A percentile compares a stretch with the other conserved stretches of the same genome.
Conservation (phyloP, 495 filamentous ascomycete genomes). For the Viridothelium virens region DNA sequence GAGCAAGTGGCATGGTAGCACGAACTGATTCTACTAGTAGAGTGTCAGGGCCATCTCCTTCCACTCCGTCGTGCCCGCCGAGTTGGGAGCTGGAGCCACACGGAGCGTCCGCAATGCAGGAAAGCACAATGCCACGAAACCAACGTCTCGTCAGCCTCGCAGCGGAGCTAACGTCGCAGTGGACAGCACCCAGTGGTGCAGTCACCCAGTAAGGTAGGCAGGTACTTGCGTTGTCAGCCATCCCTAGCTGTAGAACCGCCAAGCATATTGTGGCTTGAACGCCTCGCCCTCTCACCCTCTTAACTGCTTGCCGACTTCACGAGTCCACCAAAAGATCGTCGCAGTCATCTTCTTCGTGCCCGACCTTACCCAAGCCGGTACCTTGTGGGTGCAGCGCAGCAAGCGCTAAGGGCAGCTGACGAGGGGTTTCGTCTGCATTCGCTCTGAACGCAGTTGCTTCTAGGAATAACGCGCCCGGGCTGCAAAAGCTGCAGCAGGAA, state of each 20-base stretch:
- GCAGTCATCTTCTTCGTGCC: neutral
- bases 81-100: neutral
- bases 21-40: too few species aligned
- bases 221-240: neutral
- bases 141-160: constrained; percentile 10
- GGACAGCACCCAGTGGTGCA: neutral
- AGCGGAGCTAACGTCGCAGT: neutral
- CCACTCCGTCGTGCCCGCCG: too few species aligned
- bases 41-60: too few species aligned
- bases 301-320: neutral
- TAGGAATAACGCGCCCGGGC: neutral
- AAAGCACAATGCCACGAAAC: neutral
- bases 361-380: constrained; percentile 2
- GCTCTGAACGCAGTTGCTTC: neutral
- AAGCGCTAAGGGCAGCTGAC: neutral
- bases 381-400: neutral
- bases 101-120: neutral
- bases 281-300: neutral
- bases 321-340: constrained; percentile 1
- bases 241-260: neutral
- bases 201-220: too few species aligned
- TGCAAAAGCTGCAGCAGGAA: neutral
- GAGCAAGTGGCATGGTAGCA: too few species aligned
- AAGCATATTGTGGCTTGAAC: neutral
- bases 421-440: neutral